Evolutionary conservation across 768 basidiomycete species (phyloP), one percentile per base, ranked within the genome.

Genomic region (Tephrocybe sp.): DNA sequence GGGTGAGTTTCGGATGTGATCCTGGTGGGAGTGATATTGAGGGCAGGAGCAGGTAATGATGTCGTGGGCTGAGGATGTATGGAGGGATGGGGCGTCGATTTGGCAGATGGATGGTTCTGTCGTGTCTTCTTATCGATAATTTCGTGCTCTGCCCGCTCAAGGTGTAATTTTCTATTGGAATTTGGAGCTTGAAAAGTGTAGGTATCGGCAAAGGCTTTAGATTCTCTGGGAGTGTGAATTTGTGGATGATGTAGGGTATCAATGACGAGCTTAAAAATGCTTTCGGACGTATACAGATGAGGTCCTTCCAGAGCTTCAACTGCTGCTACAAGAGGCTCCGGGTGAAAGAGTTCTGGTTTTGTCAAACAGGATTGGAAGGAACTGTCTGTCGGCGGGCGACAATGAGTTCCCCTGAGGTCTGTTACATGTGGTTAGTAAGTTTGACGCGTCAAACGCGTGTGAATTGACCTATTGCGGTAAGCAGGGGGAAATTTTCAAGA

Each of bases 391-490:
- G 33, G 37, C 11, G 60, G 61, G 0, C 49, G 56, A 57, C 80
- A 82, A 13, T 57, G 54, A 3, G 81, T 82, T 53, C 71, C 76
- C 50, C 77, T 72, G 22, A 80, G 64, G 62, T 82, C 80, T 82
- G 47, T 16, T 39, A n/a, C 8, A 21, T 45, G 36, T 40, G 37
- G 24, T 57, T 56, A 50, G 57, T 46, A 30, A 22, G 42, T 47
- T 29, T 45, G 22, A 36, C 39, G 31, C 33, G 19, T 29, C 23
- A 22, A 27, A 25, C 43, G 21, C 34, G 31, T 27, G 42, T 42
- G 43, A 43, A 75, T 78, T 24, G 44, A 84, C 85, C 86, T 55
- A 88, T 54, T 16, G 78, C 77, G 22, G 76, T 77, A 22, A 88
- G 76, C 29, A 87, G 71, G 16, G 79, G 78, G 50, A 88, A 83